A percentile compares a stretch with the other conserved stretches of the same genome.
Evolutionary conservation across 139 green algal species (phyloP).

Genomic region (Chlorella sp.): DNA sequence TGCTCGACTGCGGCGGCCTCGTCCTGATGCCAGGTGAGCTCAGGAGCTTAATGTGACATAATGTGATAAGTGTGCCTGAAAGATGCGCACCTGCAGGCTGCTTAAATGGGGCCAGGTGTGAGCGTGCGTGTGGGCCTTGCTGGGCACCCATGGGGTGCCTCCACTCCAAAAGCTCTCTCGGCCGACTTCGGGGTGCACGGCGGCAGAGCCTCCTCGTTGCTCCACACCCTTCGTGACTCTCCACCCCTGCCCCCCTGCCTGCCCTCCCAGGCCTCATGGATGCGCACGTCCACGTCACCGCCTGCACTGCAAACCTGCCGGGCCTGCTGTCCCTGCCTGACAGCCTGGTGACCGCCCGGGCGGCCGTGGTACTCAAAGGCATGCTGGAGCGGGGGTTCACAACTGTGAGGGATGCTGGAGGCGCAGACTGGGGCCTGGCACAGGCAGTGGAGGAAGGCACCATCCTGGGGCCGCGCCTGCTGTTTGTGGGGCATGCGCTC

Average conservation of each 20-base stretch:
- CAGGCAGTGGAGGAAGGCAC: conserved; percentile 68
- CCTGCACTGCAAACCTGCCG: conserved; percentile 65
- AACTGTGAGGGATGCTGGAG: conserved; percentile 67
- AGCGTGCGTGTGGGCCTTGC: no score
- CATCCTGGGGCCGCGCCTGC: conserved; percentile 61
- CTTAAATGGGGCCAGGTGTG: no score
- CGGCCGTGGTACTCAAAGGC: conserved; percentile 51
- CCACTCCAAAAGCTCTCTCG: no score
- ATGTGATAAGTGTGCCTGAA: no score
- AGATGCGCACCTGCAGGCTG: no score
- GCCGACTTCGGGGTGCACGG: no score
- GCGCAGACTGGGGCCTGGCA: conserved; percentile 73
- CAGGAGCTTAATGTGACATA: no score
- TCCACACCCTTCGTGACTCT: no score
- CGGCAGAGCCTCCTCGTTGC: no score
- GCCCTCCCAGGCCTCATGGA: conserved; percentile 55
- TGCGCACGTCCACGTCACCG: conserved; percentile 74
- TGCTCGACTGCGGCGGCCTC: background rate
- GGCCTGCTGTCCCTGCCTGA: conserved; percentile 52
- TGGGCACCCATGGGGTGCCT: no score
- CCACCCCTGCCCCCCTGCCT: background rate
- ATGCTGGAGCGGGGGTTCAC: conserved; percentile 82
- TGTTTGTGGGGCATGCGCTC: conserved; percentile 76
- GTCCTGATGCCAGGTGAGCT: conserved; percentile 7
- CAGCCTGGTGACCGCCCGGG: conserved; percentile 53